These are phyloP conservation scores for Penicillium sp. DNA, from an alignment of 2,329 filamentous ascomycete species.

Conservation along the genomic window DNA sequence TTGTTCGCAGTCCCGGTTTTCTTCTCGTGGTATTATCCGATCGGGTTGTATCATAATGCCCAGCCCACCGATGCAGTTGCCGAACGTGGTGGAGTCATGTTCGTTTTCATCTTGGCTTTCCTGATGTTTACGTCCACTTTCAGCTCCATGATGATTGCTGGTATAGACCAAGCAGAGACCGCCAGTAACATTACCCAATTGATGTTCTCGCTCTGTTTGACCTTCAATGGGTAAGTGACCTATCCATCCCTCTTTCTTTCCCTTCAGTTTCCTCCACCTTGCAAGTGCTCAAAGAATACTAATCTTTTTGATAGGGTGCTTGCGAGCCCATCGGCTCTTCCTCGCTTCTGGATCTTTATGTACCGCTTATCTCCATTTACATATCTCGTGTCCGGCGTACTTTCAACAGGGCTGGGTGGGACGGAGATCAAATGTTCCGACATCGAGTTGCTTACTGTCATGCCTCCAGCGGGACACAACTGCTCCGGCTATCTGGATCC, in stretches of 20 bases:
- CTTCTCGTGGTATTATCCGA: conserved; percentile 67
- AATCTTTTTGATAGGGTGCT: conserved; percentile 52
- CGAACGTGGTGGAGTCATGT: conserved; percentile 62
- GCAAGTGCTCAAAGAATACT: neutral
- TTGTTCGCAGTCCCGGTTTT: conserved; percentile 65
- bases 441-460: conserved; percentile 36
- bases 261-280: too few species aligned
- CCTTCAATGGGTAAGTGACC: conserved; percentile 52
- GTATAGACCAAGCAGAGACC: conserved; percentile 66
- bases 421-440: conserved; percentile 33
- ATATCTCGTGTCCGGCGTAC: conserved; percentile 53
- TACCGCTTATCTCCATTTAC: conserved; percentile 68
- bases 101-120: conserved; percentile 65
- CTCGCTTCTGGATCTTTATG: conserved; percentile 78
- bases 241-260: too few species aligned
- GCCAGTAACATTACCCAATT: conserved; percentile 63
- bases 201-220: conserved; percentile 57
- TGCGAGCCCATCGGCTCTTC: conserved; percentile 58
- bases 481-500: conserved; percentile 63
- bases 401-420: conserved; percentile 36
- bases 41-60: conserved; percentile 47
- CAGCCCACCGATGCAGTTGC: conserved; percentile 34
- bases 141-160: conserved; percentile 70
- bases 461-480: conserved; percentile 61
- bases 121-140: conserved; percentile 71